Percentiles rank a stretch among this genome's conserved stretches.
phyloP scores from a whole-genome alignment of 202 grass and related monocot genomes.

The Dendrocalamus latiflorus region DNA sequence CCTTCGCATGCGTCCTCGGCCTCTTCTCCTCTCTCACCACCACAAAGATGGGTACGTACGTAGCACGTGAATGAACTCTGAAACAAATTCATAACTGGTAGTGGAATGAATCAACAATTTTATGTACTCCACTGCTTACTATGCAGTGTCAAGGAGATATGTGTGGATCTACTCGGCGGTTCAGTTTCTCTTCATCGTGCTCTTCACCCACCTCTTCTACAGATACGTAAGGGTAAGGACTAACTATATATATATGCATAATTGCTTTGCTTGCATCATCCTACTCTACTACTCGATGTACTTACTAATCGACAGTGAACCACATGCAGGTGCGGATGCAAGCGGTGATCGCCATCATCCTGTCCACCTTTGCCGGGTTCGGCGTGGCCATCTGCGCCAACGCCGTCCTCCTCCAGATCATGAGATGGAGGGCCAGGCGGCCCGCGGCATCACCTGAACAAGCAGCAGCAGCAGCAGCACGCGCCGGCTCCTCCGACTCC shows the following conservation, averaged over 20 bases:
- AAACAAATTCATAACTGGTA: no score
- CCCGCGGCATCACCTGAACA: not conserved
- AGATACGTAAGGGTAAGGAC: no score
- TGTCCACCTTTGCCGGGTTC: constrained; percentile 84
- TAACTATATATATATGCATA: no score
- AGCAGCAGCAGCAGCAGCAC: not conserved
- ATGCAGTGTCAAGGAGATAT: constrained; percentile 47
- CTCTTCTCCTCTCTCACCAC: constrained; percentile 76
- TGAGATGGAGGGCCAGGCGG: constrained; percentile 42
- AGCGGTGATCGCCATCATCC: constrained; percentile 81
- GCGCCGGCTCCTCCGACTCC: not conserved
- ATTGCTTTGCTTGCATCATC: no score
- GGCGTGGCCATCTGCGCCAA: constrained; percentile 69
- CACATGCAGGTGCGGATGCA: constrained; percentile 64
- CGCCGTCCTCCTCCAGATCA: constrained; percentile 42
- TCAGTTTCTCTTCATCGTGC: constrained; percentile 78
- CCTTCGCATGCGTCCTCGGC: constrained; percentile 80
- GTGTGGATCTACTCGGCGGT: constrained; percentile 65
- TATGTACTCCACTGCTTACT: no score
- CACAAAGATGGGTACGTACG: constrained; percentile 50
- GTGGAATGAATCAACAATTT: no score
- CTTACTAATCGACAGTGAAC: no score
- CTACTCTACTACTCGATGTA: no score
- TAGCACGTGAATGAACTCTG: not conserved
- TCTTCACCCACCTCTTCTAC: constrained; percentile 91